Evolutionary conservation across 306 rosid genomes (phyloP), one percentile per base, ranked within the genome.

Genomic region (Glycine latifolia): DNA sequence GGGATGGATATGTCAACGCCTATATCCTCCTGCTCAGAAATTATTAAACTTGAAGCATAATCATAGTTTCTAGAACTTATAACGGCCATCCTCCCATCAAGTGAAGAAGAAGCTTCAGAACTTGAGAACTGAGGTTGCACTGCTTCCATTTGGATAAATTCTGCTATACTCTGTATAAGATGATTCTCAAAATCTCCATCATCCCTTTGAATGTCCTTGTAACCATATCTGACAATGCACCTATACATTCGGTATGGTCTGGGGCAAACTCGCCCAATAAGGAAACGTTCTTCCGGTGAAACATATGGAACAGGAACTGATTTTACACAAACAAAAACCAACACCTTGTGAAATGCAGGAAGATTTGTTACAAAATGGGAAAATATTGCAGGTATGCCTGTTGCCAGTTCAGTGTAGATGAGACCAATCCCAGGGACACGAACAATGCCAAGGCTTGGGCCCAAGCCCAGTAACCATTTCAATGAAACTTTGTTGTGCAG

Each of bases 351-450:
- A 85, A 93, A 93, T 3, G 97, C 97, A 41, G 97, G 97, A 72
- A 93, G 97, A 79, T 93, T 93, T 58, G 97, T 93, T 11, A 93
- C 97, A 65, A 93, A 93, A 88, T 93, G 97, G 69, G 97, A 91
- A 79, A 93, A 93, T 90, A 93, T 93, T 49, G 97, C 85, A 8
- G 97, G 97, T 49, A 93, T 89, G 73, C 97, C 97, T 2, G 97
- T 85, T 10, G 97, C 94, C 79, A 93, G 82, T 86, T 93, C 97
- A 0, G 97, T 87, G 86, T 93, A 91, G 71, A 93, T 91, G 82
- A 93, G 97, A 75, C 97, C 97, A 56, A 93, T 87, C 26, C 97
- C 97, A 5, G 97, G 97, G 56, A 93, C 97, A 6, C 97, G 94
- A 73, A 93, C 97, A 67, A 93, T 91, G 68, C 97, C 97, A 6